These are phyloP conservation scores for Paramyrothecium sp. DNA, from an alignment of 2,329 filamentous ascomycete genomes.

Conservation along the genomic window DNA sequence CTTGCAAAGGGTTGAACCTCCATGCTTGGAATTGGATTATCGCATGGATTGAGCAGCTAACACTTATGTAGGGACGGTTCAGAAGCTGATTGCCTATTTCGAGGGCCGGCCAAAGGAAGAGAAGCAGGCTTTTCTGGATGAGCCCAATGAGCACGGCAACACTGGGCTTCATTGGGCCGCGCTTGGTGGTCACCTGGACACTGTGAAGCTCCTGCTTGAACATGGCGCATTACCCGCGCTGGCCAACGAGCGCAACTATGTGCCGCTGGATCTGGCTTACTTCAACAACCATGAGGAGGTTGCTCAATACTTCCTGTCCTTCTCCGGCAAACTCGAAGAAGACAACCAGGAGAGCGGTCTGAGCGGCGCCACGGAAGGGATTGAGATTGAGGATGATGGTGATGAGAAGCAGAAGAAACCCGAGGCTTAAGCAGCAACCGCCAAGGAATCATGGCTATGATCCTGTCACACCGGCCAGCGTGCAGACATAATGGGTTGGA, in stretches of 20 bases:
- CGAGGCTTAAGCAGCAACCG: slow-evolving; percentile 5
- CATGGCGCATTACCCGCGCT: slow-evolving; percentile 75
- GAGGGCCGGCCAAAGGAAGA: slow-evolving; percentile 35
- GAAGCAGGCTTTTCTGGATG: slow-evolving; percentile 59
- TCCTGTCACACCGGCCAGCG: not conserved
- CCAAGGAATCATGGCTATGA: not conserved
- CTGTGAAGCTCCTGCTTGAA: slow-evolving; percentile 74
- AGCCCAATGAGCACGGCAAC: slow-evolving; percentile 79
- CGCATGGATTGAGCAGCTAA: not conserved
- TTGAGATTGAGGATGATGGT: slow-evolving; percentile 35
- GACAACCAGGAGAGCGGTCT: slow-evolving; percentile 45
- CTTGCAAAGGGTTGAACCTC: fast-evolving
- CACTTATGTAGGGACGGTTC: slow-evolving; percentile 39
- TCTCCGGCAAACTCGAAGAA: slow-evolving; percentile 45
- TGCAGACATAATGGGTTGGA: not conserved
- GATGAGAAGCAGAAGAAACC: slow-evolving; percentile 22
- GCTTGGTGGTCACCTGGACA: slow-evolving; percentile 79
- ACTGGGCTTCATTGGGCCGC: slow-evolving; percentile 94
- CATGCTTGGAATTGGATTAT: too few relatives aligned
- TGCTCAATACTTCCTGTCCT: slow-evolving; percentile 58
- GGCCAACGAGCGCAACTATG: slow-evolving; percentile 81
- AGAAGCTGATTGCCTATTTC: slow-evolving; percentile 41
- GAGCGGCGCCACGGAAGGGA: slow-evolving; percentile 32
- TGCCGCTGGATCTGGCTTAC: slow-evolving; percentile 73
- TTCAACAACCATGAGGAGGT: slow-evolving; percentile 66